phyloP scores from a whole-genome alignment of 805 yeast species.

The Candida odintsovae region DNA sequence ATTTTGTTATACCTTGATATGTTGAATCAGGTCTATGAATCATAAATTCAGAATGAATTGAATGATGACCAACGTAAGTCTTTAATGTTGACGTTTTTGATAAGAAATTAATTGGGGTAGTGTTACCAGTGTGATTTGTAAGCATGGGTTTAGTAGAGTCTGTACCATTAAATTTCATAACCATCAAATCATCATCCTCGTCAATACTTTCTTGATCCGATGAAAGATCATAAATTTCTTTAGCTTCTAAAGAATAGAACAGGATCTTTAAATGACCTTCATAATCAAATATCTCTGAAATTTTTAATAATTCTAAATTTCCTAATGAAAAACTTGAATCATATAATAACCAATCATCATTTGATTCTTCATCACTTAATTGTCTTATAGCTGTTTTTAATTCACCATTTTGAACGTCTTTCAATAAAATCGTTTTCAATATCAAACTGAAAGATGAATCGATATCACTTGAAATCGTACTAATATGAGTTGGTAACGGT shows the following conservation, averaged over 20 bases:
- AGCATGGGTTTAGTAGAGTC: not conserved
- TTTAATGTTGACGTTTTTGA: slow-evolving; percentile 20
- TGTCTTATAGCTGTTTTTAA: slow-evolving; percentile 22
- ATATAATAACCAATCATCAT: slow-evolving; percentile 37
- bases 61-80: slow-evolving; percentile 13
- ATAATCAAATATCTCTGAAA: slow-evolving; percentile 28
- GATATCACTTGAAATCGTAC: slow-evolving; percentile 3
- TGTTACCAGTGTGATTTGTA: slow-evolving; percentile 11
- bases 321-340: slow-evolving; percentile 32
- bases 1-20: slow-evolving; percentile 5
- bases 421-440: slow-evolving; percentile 17
- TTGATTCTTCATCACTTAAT: slow-evolving; percentile 12
- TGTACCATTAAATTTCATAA: slow-evolving; percentile 21
- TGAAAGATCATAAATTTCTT: slow-evolving; percentile 9
- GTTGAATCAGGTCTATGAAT: slow-evolving; percentile 20
- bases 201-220: slow-evolving; percentile 3
- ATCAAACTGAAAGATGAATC: slow-evolving; percentile 5
- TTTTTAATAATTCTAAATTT: slow-evolving; percentile 28
- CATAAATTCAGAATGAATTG: slow-evolving; percentile 20
- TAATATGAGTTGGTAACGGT: slow-evolving; percentile 14
- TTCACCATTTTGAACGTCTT: slow-evolving; percentile 15
- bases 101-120: slow-evolving; percentile 13
- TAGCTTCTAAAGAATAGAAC: slow-evolving; percentile 23
- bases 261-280: slow-evolving; percentile 26
- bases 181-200: slow-evolving; percentile 21